Evolutionary conservation across 2,329 filamentous ascomycete species (phyloP), one percentile per base, ranked within the genome.

Genomic region (Anthostomella pinea): DNA sequence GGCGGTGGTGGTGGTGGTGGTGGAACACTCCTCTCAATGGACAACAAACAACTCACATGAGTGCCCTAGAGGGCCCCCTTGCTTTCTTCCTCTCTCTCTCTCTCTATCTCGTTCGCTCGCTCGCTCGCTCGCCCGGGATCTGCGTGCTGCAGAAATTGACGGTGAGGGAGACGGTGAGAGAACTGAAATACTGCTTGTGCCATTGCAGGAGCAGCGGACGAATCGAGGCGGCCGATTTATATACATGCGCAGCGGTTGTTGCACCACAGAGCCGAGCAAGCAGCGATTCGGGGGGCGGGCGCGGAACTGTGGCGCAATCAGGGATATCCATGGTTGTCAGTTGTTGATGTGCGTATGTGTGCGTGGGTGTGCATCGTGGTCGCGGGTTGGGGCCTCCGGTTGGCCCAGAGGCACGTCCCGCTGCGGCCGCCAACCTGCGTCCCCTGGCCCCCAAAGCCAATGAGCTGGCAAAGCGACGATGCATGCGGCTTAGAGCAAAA

Each of bases 401-500:
- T 45, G 23, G 45, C 40, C 43, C 35, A 48, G 26, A 52, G 46
- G 47, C 34, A 53, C 45, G 51, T 54, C 43, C 49, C 51, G 52
- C 43, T 41, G 46, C 44, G 44, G 38, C 41, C 46, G 28, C 38
- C 32, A 35, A 45, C 45, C 42, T 47, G 38, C 46, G 44, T n/a
- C 33, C 38, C 43, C 30, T 41, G 33, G 44, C 44, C 44, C 48
- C 43, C 45, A 49, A 43, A n/a, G n/a, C 58, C 56, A 63, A 60
- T 59, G 43, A 51, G 19, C 33, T 41, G 33, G 43, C 34, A 37
- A 35, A 35, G 36, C 37, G 39, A 35, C 42, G 36, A 32, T 42
- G 35, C 35, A 38, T 53, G 56, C 51, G 57, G 56, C 55, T 60
- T 50, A 47, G 48, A 56, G 51, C 38, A 49, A 58, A 57, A 56